phyloP scores from a whole-genome alignment of 2,329 filamentous ascomycete genomes.

The Pleoardoris graminearum region DNA sequence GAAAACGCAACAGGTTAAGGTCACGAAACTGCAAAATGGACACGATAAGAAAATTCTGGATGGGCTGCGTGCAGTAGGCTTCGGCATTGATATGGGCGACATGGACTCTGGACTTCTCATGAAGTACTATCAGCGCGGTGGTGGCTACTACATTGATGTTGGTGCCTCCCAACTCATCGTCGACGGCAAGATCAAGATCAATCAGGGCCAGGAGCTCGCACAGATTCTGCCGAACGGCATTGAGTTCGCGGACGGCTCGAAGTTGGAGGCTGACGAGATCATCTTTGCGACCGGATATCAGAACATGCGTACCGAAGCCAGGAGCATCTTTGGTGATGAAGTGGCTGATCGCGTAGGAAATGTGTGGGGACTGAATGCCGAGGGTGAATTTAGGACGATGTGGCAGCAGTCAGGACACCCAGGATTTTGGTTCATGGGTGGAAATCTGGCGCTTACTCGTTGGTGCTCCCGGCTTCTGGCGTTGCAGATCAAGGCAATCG shows the following conservation, averaged over 20 bases:
- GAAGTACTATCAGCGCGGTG: constrained; percentile 49
- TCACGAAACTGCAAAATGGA: constrained; percentile 33
- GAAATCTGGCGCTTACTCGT: constrained; percentile 47
- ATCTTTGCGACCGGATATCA: constrained; percentile 54
- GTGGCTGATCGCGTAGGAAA: constrained; percentile 49
- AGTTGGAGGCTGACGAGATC: constrained; percentile 51
- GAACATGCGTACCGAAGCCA: constrained; percentile 48
- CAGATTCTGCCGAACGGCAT: constrained; percentile 47
- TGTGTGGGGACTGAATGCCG: constrained; percentile 51
- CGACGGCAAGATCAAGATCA: constrained; percentile 52
- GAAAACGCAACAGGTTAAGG: constrained; percentile 34
- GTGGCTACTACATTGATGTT: constrained; percentile 55
- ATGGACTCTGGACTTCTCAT: constrained; percentile 38
- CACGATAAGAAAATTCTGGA: constrained; percentile 46
- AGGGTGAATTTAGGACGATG: constrained; percentile 53
- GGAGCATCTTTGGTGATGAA: constrained; percentile 47
- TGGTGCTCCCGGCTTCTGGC: constrained; percentile 56
- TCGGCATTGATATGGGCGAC: constrained; percentile 44
- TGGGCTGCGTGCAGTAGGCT: constrained; percentile 49
- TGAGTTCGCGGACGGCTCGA: constrained; percentile 49
- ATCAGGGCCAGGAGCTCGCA: constrained; percentile 43
- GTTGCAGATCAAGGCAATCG: constrained; percentile 51
- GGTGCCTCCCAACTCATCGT: constrained; percentile 50
- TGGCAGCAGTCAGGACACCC: constrained; percentile 43
- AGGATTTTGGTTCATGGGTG: constrained; percentile 52